Percentiles rank a stretch among this genome's conserved stretches.
phyloP scores from a whole-genome alignment of 2,329 filamentous ascomycete species.

The Amauroascus niger region DNA sequence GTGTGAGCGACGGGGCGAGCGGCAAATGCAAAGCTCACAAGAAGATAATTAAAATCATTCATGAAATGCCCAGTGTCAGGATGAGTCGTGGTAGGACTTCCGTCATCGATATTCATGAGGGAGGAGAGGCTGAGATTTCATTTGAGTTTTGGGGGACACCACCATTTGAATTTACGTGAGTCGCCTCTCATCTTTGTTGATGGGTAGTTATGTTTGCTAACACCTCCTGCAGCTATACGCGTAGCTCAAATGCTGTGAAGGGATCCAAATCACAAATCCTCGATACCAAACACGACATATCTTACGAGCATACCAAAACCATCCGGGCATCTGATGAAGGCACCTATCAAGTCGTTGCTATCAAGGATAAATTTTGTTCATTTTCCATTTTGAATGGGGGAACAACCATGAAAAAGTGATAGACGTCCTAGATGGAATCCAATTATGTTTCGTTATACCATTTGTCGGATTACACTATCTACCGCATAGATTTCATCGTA shows the following conservation, averaged over 20 bases:
- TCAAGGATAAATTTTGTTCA: constrained; percentile 86
- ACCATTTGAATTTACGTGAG: constrained; percentile 85
- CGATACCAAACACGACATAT: constrained; percentile 82
- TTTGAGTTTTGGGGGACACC: constrained; percentile 95
- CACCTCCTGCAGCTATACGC: constrained; percentile 55
- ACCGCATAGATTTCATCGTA: constrained; percentile 4
- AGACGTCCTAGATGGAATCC: neutral
- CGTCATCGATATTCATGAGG: constrained; percentile 90
- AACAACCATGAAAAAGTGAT: constrained; percentile 24
- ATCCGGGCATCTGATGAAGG: constrained; percentile 85
- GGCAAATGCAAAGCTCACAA: constrained; percentile 70
- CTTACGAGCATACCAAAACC: constrained; percentile 68
- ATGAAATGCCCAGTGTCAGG: constrained; percentile 81
- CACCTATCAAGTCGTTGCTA: constrained; percentile 92
- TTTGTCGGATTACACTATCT: neutral
- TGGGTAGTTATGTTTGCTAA: neutral
- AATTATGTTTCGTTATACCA: neutral
- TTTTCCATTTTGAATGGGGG: constrained; percentile 63
- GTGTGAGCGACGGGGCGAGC: constrained; percentile 75
- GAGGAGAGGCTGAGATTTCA: constrained; percentile 81
- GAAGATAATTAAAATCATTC: constrained; percentile 71
- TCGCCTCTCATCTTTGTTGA: constrained; percentile 12
- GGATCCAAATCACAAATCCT: constrained; percentile 69
- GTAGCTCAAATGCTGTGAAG: constrained; percentile 73
- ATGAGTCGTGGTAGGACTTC: constrained; percentile 75